Percentiles rank a stretch among this genome's conserved stretches.
These are phyloP conservation scores for Arthrobotrys sinensis DNA, from an alignment of 2,329 filamentous ascomycete species.

Conservation along the genomic window DNA sequence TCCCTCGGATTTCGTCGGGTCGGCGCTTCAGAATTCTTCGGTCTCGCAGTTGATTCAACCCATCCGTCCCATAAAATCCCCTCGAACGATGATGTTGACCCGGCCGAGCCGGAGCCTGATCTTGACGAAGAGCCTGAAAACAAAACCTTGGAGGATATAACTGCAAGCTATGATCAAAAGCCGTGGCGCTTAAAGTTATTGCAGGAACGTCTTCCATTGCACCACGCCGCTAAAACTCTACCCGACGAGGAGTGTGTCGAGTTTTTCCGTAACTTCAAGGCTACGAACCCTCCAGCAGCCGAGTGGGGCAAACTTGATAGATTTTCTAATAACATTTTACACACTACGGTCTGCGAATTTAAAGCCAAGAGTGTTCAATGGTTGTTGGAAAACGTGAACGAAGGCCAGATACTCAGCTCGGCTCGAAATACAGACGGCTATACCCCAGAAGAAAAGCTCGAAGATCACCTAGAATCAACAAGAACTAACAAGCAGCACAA, in stretches of 20 bases:
- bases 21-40: slow-evolving; percentile 66
- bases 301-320: slow-evolving; percentile 57
- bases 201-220: slow-evolving; percentile 55
- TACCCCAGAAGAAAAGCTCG: slow-evolving; percentile 66
- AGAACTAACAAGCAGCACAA: background rate
- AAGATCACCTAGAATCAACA: slow-evolving; percentile 64
- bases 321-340: slow-evolving; percentile 59
- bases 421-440: slow-evolving; percentile 66
- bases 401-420: slow-evolving; percentile 47
- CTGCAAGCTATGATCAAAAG: background rate
- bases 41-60: slow-evolving; percentile 63
- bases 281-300: background rate
- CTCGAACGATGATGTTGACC: slow-evolving; percentile 63
- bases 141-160: background rate
- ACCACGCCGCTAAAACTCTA: slow-evolving; percentile 54
- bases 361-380: slow-evolving; percentile 62
- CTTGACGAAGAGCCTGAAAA: slow-evolving; percentile 43
- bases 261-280: background rate
- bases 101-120: slow-evolving; percentile 10
- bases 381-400: slow-evolving; percentile 64
- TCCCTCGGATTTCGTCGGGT: slow-evolving; percentile 66
- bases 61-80: slow-evolving; percentile 64
- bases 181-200: slow-evolving; percentile 51
- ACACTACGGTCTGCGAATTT: slow-evolving; percentile 50
- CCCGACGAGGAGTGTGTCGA: slow-evolving; percentile 61